Evolutionary conservation across 1,139 yeast genomes (phyloP).

Genomic region (Ashbya aceris): DNA sequence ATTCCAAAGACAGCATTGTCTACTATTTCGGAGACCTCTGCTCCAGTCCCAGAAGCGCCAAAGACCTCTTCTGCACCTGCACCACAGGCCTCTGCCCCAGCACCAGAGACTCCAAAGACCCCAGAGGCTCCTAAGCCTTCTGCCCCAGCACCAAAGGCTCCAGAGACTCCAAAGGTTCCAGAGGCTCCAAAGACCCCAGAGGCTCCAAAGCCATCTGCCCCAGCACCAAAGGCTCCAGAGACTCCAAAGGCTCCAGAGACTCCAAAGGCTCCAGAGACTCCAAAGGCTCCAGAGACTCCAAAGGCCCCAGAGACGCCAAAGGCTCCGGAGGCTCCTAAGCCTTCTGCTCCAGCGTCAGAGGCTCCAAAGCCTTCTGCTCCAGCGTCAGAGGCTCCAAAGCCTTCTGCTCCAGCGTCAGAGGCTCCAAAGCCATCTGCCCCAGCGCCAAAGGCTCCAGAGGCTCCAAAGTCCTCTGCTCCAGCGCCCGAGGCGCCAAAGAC

Average conservation of each 20-base stretch:
- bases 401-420: not conserved
- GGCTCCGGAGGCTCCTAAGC: not conserved
- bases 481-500: not conserved
- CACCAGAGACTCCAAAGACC: not conserved
- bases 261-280: not conserved
- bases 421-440: not conserved
- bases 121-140: not conserved
- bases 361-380: not conserved
- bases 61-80: not conserved
- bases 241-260: not conserved
- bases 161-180: too few relatives aligned
- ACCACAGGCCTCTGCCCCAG: not conserved
- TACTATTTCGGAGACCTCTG: not conserved
- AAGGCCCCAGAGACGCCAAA: not conserved
- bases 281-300: not conserved
- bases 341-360: conserved; percentile 1
- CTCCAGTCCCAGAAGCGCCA: not conserved
- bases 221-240: not conserved
- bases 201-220: not conserved
- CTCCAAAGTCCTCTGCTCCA: not conserved
- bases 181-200: not conserved
- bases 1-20: not conserved
- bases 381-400: conserved; percentile 2
- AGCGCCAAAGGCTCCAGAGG: not conserved
- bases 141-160: not conserved